Evolutionary conservation across 208 protist genomes (phyloP), one percentile per base, ranked within the genome.

Genomic region (Trypanosoma rangeli): DNA sequence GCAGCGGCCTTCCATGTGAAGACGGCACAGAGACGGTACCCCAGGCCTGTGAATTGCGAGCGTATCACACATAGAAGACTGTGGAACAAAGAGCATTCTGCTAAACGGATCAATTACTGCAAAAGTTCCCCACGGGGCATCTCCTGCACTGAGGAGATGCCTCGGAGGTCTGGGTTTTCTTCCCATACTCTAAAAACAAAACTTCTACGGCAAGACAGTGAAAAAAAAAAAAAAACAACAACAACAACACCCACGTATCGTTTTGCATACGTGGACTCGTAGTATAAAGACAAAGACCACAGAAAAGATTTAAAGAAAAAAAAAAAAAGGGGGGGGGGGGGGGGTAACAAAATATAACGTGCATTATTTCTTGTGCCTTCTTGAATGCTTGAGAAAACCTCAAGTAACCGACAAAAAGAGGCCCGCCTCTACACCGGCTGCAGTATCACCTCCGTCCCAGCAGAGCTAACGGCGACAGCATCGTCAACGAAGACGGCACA

Each of bases 41-140:
- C 86, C 87, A 31, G 80, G 68, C 53, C 90, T 80, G 65, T 93
- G 84, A 73, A 94, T 82, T 12, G 90, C 90, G 28, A 80, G 80
- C 7, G 90, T 96, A 55, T 91, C 79, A 20, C 76, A 42, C 81
- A 96, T 89, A 10, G 66, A 57, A 55, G 80, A 70, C 5, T 81
- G 28, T 9, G 90, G 90, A 18, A 94, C 75, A 67, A 92, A 87
- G 2, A 94, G 82, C 16, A 78, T 85, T 67, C 85, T 79, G 65
- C 86, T 96, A 39, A 82, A 78, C 13, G 86, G 83, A 72, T 96
- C 90, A 66, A 96, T 92, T 31, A 96, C 87, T 13, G 85, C 64
- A 63, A 94, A 91, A 13, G 80, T 90, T 54, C 83, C 83, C 0
- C 59, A 54, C 3, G 90, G 87, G 22, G 76, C 79, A 46, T 76